These are phyloP conservation scores for Peronospora destructor DNA, from an alignment of 352 stramenopile species.

Conservation along the genomic window DNA sequence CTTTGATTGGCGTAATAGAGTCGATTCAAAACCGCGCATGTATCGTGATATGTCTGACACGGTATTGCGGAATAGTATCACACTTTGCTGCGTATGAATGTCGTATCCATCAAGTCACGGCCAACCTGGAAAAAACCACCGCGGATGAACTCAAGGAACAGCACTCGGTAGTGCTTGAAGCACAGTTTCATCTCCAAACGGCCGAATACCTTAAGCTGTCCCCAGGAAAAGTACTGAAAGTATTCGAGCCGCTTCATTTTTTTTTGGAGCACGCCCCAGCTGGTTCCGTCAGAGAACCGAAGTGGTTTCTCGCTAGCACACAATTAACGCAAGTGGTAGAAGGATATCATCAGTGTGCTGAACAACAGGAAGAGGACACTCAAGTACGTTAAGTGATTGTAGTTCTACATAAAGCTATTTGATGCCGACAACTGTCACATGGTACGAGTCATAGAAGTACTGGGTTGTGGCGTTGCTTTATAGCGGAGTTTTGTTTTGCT, in stretches of 20 bases:
- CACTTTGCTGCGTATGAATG: slow-evolving; percentile 35
- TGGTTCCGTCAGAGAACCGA: slow-evolving; percentile 15
- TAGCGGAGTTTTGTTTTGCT: too few relatives aligned
- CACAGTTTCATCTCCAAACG: slow-evolving; percentile 30
- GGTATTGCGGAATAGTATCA: slow-evolving; percentile 3
- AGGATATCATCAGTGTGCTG: slow-evolving; percentile 3
- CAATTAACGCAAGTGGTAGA: slow-evolving; percentile 41
- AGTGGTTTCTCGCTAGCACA: slow-evolving; percentile 45
- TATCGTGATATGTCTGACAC: slow-evolving; percentile 31
- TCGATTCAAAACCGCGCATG: slow-evolving; percentile 39
- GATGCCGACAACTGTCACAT: too few relatives aligned
- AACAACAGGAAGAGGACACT: background rate
- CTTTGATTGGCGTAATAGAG: slow-evolving; percentile 19
- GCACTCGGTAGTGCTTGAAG: slow-evolving; percentile 18
- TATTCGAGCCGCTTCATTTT: slow-evolving; percentile 62
- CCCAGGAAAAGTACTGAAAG: slow-evolving; percentile 27
- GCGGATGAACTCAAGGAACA: slow-evolving; percentile 11
- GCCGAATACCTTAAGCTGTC: slow-evolving; percentile 28
- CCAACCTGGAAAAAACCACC: slow-evolving; percentile 12
- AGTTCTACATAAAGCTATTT: background rate
- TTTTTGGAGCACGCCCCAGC: slow-evolving; percentile 21
- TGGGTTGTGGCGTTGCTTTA: too few relatives aligned
- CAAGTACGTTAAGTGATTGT: background rate
- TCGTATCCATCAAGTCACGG: slow-evolving; percentile 20
- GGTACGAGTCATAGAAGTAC: too few relatives aligned